phyloP scores from a whole-genome alignment of 106 monocot species.

The Posidonia australis region DNA sequence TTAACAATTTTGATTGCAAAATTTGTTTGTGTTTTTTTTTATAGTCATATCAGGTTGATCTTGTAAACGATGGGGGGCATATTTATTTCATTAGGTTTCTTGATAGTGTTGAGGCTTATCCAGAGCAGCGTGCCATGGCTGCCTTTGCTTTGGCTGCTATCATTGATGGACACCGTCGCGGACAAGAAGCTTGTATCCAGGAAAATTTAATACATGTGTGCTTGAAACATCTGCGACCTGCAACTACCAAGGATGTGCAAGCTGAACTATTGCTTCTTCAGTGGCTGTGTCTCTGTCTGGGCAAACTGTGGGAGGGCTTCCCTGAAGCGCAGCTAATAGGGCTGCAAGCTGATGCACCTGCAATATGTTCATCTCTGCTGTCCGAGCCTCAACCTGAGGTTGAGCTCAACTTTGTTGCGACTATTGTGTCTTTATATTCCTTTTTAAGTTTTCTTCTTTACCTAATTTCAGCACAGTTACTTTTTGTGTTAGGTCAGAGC shows the following conservation, averaged over 20 bases:
- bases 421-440: background rate
- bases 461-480: background rate
- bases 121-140: conserved; percentile 96
- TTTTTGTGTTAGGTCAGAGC: conserved; percentile 78
- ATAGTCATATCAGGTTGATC: conserved; percentile 89
- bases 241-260: conserved; percentile 46
- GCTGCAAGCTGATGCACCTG: conserved; percentile 58
- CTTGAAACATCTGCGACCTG: conserved; percentile 65
- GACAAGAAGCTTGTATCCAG: conserved; percentile 80
- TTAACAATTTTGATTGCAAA: background rate
- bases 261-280: conserved; percentile 86
- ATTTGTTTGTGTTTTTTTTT: background rate
- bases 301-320: conserved; percentile 91
- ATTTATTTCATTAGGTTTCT: conserved; percentile 92
- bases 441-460: background rate
- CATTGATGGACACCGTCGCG: conserved; percentile 74
- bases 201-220: conserved; percentile 72
- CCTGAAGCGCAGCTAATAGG: conserved; percentile 76
- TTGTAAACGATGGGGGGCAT: conserved; percentile 97
- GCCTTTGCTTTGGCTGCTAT: conserved; percentile 95
- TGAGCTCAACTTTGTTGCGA: background rate
- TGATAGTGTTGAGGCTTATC: conserved; percentile 80
- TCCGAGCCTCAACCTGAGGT: conserved; percentile 93
- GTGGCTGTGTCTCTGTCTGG: conserved; percentile 92
- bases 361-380: conserved; percentile 43